phyloP scores from a whole-genome alignment of 2,329 filamentous ascomycete species.

The Ceratocystiopsis minuta region DNA sequence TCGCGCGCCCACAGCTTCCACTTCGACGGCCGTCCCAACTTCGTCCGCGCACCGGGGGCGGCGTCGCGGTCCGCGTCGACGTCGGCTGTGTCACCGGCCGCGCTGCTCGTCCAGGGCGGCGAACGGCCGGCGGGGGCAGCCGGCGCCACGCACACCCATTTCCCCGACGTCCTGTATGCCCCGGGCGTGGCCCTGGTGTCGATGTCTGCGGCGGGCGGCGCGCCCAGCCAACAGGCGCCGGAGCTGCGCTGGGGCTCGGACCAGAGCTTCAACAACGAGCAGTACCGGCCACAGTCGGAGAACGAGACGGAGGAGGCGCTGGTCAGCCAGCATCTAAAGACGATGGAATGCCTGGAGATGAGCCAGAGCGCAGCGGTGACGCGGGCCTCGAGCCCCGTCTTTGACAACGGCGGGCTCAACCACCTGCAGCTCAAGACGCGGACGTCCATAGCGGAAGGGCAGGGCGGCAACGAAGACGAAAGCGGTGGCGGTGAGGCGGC shows the following conservation, averaged over 20 bases:
- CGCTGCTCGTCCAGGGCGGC: neutral
- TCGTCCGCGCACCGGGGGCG: slow-evolving; percentile 7
- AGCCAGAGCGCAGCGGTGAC: slow-evolving; percentile 42
- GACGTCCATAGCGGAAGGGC: too few species aligned
- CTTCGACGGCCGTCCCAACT: slow-evolving; percentile 7
- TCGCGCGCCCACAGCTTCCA: slow-evolving; percentile 1
- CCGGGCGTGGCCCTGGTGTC: too few species aligned
- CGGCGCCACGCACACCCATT: too few species aligned
- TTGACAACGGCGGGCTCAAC: too few species aligned
- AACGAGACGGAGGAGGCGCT: slow-evolving; percentile 41
- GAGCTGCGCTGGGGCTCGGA: slow-evolving; percentile 38
- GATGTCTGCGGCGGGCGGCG: too few species aligned
- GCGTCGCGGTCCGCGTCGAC: neutral
- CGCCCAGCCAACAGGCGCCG: too few species aligned
- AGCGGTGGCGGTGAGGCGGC: neutral
- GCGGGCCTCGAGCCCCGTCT: slow-evolving; percentile 26
- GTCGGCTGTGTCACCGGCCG: neutral
- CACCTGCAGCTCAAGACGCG: slow-evolving; percentile 11
- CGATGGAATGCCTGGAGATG: slow-evolving; percentile 37
- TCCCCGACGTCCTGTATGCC: neutral
- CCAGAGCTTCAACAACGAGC: slow-evolving; percentile 33
- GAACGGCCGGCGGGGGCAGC: too few species aligned
- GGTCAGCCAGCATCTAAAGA: slow-evolving; percentile 34
- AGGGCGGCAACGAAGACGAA: slow-evolving; percentile 6
- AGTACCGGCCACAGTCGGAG: slow-evolving; percentile 37